A percentile compares a stretch with the other conserved stretches of the same genome.
Conservation (phyloP, 768 basidiomycete genomes). For the Lentinula raphanica region DNA sequence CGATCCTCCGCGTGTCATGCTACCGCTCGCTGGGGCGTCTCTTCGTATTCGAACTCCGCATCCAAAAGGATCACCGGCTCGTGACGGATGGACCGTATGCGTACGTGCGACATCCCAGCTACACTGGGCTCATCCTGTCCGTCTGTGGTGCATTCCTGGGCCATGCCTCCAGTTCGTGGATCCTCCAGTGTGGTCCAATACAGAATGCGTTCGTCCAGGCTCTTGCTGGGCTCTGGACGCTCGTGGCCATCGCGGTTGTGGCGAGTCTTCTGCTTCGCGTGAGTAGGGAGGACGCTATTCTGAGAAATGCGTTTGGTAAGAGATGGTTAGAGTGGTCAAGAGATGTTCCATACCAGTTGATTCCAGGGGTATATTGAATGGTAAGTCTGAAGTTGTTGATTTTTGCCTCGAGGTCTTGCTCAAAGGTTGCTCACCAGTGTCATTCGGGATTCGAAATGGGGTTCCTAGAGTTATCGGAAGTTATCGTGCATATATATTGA, state of each 20-base stretch:
- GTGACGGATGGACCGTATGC: slow-evolving; percentile 31
- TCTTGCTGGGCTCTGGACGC: slow-evolving; percentile 20
- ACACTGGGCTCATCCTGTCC: slow-evolving; percentile 28
- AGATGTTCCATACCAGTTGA: slow-evolving; percentile 27
- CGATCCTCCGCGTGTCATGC: slow-evolving; percentile 26
- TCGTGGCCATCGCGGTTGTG: slow-evolving; percentile 20
- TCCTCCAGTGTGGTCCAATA: slow-evolving; percentile 26
- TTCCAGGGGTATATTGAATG: slow-evolving; percentile 30
- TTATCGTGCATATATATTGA: no score
- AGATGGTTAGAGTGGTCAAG: slow-evolving; percentile 26
- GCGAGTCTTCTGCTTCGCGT: slow-evolving; percentile 25
- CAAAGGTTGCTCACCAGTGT: neutral
- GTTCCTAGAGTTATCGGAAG: no score
- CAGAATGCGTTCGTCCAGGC: slow-evolving; percentile 16
- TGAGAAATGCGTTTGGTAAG: slow-evolving; percentile 27
- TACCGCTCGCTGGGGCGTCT: slow-evolving; percentile 30
- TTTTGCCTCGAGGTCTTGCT: neutral
- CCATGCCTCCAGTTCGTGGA: slow-evolving; percentile 27
- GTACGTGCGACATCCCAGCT: slow-evolving; percentile 34
- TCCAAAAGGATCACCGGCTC: slow-evolving; percentile 29
- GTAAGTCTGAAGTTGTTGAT: neutral
- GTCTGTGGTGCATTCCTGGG: slow-evolving; percentile 21
- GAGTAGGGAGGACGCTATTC: slow-evolving; percentile 28
- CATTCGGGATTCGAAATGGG: no score
- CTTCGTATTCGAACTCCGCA: slow-evolving; percentile 35